Evolutionary conservation across 2,329 filamentous ascomycete species (phyloP), one percentile per base, ranked within the genome.

Genomic region (Colletotrichum tamarilloi): DNA sequence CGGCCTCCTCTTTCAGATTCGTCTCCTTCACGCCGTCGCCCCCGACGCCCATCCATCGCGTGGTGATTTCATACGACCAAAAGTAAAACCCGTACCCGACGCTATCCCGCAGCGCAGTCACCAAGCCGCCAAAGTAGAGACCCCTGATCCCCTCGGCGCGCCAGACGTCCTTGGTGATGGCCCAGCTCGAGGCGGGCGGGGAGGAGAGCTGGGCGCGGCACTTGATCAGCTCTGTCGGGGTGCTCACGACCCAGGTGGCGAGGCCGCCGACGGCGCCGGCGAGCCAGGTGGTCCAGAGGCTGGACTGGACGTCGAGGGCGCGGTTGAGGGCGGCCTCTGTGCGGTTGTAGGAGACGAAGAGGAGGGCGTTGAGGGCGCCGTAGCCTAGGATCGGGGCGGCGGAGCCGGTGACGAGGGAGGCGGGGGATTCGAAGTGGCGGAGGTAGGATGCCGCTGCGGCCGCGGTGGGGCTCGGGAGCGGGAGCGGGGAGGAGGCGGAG

Each of bases 1-100:
- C 83, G 1, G 92, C 89, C 65, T 83, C 87, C 24, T 88, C 82
- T 14, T 82, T 77, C 57, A 80, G 69, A 8, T 72, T 78, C 2
- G 77, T 72, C 26, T 77, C 76, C 16, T 77, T 67, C 42, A 53
- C 46, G 22, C 38, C 58, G 12, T 72, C 72, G 9, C 72, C 72
- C 7, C 76, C 64, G 4, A 83, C 83, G 22, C 85, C 84, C 81
- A 91, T 86, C 67, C 86, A 84, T 46, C 90, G 87, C 75, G 92
- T 94, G 75, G 88, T 90, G 72, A 95, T 85, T 82, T 97, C 94
- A 79, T 98, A 98, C 1, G 93, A 93, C 93, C 94, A 97, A 82
- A 98, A 98, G 80, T 98, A 98, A 82, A 98, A 98, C 0, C 95
- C 96, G 83, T 98, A 98, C n/a, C 96, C 96, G 68, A 98, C 89